Evolutionary conservation across 495 filamentous ascomycete species (phyloP).

Genomic region (Halenospora varia): DNA sequence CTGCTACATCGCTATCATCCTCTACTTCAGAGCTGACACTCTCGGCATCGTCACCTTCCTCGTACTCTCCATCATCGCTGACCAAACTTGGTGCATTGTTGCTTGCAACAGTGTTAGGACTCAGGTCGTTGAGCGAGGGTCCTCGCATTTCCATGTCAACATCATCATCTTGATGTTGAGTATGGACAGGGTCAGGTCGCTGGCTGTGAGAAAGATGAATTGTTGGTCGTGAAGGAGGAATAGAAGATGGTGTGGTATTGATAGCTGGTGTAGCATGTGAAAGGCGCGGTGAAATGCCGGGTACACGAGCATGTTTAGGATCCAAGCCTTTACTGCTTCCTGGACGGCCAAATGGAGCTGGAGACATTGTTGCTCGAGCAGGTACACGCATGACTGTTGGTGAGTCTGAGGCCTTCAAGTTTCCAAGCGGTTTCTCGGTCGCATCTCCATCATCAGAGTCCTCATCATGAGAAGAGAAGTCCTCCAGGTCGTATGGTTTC

Average conservation of each 20-base stretch:
- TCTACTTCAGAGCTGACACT: conserved; percentile 43
- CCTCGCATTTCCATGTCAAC: conserved; percentile 25
- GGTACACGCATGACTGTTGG: conserved; percentile 46
- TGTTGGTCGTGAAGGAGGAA: conserved; percentile 17
- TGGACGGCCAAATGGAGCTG: conserved; percentile 45
- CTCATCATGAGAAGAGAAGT: conserved; percentile 42
- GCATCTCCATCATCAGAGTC: conserved; percentile 43
- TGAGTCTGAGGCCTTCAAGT: conserved; percentile 31
- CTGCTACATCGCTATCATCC: conserved; percentile 40
- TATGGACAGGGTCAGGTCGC: conserved; percentile 42
- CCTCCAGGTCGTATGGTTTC: conserved; percentile 49
- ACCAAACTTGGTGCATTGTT: conserved; percentile 82
- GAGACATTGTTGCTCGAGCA: conserved; percentile 52
- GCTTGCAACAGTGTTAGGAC: conserved; percentile 73
- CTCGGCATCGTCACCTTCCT: conserved; percentile 52
- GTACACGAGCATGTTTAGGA: conserved; percentile 21
- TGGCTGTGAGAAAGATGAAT: conserved; percentile 40
- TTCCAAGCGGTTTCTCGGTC: conserved; percentile 16
- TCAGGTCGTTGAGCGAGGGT: conserved; percentile 51
- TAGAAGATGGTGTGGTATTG: conserved; percentile 26
- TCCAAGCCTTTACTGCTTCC: conserved; percentile 53
- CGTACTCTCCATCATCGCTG: conserved; percentile 80
- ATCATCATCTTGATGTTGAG: conserved; percentile 16
- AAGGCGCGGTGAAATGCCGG: conserved; percentile 31
- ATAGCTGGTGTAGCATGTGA: conserved; percentile 32